phyloP scores from a whole-genome alignment of 176 grass and related monocot genomes.

The Musa schizocarpa region DNA sequence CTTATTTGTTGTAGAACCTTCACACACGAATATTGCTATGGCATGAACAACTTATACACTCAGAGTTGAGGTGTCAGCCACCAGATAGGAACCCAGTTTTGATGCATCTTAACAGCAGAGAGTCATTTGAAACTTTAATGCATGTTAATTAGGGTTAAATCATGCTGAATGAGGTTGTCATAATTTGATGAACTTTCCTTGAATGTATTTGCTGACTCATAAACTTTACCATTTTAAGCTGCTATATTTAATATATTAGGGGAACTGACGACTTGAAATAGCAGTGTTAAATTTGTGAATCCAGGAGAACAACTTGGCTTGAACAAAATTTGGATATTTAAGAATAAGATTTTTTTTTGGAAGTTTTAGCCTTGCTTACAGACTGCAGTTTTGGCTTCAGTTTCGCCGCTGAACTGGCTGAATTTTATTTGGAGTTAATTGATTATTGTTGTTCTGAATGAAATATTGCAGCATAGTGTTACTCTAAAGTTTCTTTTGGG shows the following conservation, averaged over 20 bases:
- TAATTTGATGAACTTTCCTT: neutral
- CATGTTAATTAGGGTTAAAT: neutral
- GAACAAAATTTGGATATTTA: neutral
- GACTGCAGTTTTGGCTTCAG: no score
- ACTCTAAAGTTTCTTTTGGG: no score
- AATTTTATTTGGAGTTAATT: no score
- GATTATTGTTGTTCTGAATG: no score
- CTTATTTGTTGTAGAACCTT: constrained; percentile 5
- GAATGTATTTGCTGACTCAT: neutral
- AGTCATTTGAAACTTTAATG: neutral
- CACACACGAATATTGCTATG: neutral
- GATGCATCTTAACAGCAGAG: no score
- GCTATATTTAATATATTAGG: neutral
- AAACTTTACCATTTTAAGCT: neutral
- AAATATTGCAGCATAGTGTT: no score
- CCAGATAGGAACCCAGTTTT: no score
- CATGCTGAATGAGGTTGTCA: neutral
- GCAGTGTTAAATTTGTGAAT: neutral
- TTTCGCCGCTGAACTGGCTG: no score
- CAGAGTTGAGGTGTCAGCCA: neutral
- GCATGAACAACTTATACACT: neutral
- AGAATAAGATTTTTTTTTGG: neutral
- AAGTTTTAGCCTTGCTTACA: neutral
- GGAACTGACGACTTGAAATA: neutral
- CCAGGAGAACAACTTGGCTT: neutral